These are phyloP conservation scores for Nicotiana otophora DNA, from an alignment of 257 asterid genomes.

Conservation along the genomic window DNA sequence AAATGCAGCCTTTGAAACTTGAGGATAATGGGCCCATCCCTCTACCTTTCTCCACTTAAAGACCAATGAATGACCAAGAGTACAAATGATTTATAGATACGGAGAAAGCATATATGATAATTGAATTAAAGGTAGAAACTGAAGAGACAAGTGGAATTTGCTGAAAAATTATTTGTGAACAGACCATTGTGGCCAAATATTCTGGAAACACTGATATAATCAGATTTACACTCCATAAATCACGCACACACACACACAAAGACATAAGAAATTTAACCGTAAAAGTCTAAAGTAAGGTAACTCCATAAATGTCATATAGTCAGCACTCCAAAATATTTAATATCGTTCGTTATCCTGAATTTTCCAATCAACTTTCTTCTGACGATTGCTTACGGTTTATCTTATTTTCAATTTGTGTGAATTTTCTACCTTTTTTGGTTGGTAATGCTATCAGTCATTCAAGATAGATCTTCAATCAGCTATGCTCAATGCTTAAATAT, in stretches of 20 bases:
- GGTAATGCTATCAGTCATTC: too few relatives aligned
- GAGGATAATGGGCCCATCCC: too few relatives aligned
- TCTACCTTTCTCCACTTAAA: too few relatives aligned
- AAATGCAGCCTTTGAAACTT: too few relatives aligned
- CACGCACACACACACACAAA: too few relatives aligned
- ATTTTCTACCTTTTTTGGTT: too few relatives aligned
- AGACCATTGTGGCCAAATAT: not conserved
- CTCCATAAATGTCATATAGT: not conserved
- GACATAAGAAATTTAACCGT: too few relatives aligned
- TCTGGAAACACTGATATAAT: too few relatives aligned
- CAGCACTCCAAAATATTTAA: not conserved
- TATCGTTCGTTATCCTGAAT: not conserved
- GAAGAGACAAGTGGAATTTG: not conserved
- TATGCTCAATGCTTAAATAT: too few relatives aligned
- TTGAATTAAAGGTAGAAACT: not conserved
- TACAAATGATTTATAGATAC: not conserved
- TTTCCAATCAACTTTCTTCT: not conserved
- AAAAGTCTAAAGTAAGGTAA: not conserved
- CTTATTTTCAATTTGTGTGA: not conserved
- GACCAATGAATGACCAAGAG: not conserved
- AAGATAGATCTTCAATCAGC: too few relatives aligned
- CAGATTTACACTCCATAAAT: not conserved
- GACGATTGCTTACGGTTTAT: too few relatives aligned
- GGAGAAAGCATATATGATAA: not conserved
- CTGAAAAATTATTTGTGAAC: not conserved